phyloP scores from a whole-genome alignment of 306 rosid species.

The Medicago ruthenica region DNA sequence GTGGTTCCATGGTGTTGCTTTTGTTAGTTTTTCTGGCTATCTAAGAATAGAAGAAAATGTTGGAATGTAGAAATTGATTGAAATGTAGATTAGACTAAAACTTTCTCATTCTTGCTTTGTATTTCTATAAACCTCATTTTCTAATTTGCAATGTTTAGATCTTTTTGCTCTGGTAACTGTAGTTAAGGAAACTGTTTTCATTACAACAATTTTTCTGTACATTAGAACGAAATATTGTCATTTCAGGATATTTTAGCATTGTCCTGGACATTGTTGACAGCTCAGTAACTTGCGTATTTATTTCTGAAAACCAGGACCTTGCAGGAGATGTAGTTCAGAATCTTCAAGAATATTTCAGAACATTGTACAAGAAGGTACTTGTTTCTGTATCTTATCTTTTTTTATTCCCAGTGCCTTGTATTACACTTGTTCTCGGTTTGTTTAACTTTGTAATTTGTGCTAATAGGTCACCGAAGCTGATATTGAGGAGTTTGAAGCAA shows the following conservation, averaged over 20 bases:
- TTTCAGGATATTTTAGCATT: conserved; percentile 25
- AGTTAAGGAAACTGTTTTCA: background rate
- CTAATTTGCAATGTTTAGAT: conserved; percentile 2
- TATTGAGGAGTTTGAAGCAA: conserved; percentile 84
- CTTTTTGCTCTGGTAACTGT: background rate
- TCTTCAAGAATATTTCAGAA: conserved; percentile 64
- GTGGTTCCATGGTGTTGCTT: background rate
- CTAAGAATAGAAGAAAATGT: background rate
- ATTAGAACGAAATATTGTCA: conserved; percentile 26
- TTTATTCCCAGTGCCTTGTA: conserved; percentile 1
- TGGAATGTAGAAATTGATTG: background rate
- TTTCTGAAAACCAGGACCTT: conserved; percentile 68
- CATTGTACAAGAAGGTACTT: conserved; percentile 74
- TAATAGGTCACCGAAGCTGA: conserved; percentile 83
- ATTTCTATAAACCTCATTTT: background rate
- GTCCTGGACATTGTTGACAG: background rate
- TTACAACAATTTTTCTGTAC: background rate
- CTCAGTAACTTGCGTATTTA: background rate
- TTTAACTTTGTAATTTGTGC: conserved; percentile 7
- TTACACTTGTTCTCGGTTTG: conserved; percentile 4
- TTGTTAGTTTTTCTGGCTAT: background rate
- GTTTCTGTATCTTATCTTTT: conserved; percentile 26
- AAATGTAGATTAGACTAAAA: no score
- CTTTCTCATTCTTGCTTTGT: no score
- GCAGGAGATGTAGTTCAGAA: conserved; percentile 74